phyloP scores from a whole-genome alignment of 2,329 filamentous ascomycete genomes.

The Neophaeococcomyces aloes region DNA sequence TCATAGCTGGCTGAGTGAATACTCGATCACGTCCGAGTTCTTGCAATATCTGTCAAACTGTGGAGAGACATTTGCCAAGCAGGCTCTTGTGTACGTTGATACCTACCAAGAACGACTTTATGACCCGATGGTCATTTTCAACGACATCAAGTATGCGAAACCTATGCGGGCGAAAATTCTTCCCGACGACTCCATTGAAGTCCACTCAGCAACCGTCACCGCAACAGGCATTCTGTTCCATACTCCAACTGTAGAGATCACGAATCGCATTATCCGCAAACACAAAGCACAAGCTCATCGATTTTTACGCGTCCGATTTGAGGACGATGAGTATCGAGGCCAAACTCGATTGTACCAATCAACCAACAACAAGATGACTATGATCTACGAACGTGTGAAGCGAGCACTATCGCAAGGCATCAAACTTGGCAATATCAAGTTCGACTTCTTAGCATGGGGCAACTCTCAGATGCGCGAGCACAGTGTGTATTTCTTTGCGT shows the following conservation, averaged over 20 bases:
- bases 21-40: constrained; percentile 59
- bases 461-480: constrained; percentile 92
- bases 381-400: constrained; percentile 64
- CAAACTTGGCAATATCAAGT: constrained; percentile 66
- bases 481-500: constrained; percentile 82
- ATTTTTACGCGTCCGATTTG: constrained; percentile 83
- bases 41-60: constrained; percentile 49
- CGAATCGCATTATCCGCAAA: constrained; percentile 73
- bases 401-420: constrained; percentile 68
- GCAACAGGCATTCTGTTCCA: constrained; percentile 72
- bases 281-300: constrained; percentile 60
- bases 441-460: constrained; percentile 85
- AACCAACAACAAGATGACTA: constrained; percentile 49
- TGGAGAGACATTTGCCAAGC: constrained; percentile 45
- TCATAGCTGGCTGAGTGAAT: constrained; percentile 62
- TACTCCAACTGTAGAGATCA: constrained; percentile 70
- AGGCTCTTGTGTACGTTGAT: constrained; percentile 63
- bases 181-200: constrained; percentile 61
- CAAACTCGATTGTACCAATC: constrained; percentile 51
- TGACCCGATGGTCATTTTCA: constrained; percentile 64
- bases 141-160: constrained; percentile 34
- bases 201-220: constrained; percentile 69
- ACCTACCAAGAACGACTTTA: constrained; percentile 53
- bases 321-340: constrained; percentile 55
- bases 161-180: constrained; percentile 44